Conservation (phyloP, 495 filamentous ascomycete genomes). For the Sordaria brevicollis region DNA sequence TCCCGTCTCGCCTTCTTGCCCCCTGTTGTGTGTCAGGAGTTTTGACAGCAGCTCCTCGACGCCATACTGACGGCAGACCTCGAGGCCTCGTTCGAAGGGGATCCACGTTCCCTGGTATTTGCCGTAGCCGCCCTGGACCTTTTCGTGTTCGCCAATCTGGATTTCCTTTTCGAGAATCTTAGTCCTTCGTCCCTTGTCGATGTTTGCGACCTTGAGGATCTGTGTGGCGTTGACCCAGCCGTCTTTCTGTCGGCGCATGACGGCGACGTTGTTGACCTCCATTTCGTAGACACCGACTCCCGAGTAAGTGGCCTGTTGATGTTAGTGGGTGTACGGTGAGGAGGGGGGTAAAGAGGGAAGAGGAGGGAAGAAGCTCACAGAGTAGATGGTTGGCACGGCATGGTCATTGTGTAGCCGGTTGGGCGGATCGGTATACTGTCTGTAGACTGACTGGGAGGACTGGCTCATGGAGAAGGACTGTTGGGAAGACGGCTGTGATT, state of each 20-base stretch:
- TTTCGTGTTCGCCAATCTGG: constrained; percentile 88
- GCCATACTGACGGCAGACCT: constrained; percentile 87
- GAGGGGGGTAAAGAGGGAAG: not conserved
- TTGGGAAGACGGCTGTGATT: constrained; percentile 37
- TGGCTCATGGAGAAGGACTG: constrained; percentile 43
- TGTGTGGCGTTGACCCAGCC: constrained; percentile 95
- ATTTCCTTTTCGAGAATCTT: constrained; percentile 98
- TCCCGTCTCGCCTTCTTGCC: constrained; percentile 57
- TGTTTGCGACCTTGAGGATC: constrained; percentile 90
- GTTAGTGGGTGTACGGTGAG: not conserved
- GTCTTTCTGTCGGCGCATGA: constrained; percentile 89
- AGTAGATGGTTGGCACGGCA: constrained; percentile 61
- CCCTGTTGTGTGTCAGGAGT: constrained; percentile 81
- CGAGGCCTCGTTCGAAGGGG: constrained; percentile 76
- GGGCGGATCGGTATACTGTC: constrained; percentile 32
- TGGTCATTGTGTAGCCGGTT: constrained; percentile 43
- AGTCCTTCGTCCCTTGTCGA: constrained; percentile 92
- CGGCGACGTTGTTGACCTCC: constrained; percentile 81
- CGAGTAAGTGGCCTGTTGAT: constrained; percentile 76
- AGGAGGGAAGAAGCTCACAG: constrained; percentile 36
- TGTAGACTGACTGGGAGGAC: constrained; percentile 24
- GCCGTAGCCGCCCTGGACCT: constrained; percentile 95
- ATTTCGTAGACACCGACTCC: constrained; percentile 94
- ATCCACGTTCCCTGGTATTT: constrained; percentile 99
- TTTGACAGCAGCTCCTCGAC: constrained; percentile 81